These are phyloP conservation scores for Leucosporidium creatinivorum DNA, from an alignment of 768 basidiomycete species.

Conservation along the genomic window DNA sequence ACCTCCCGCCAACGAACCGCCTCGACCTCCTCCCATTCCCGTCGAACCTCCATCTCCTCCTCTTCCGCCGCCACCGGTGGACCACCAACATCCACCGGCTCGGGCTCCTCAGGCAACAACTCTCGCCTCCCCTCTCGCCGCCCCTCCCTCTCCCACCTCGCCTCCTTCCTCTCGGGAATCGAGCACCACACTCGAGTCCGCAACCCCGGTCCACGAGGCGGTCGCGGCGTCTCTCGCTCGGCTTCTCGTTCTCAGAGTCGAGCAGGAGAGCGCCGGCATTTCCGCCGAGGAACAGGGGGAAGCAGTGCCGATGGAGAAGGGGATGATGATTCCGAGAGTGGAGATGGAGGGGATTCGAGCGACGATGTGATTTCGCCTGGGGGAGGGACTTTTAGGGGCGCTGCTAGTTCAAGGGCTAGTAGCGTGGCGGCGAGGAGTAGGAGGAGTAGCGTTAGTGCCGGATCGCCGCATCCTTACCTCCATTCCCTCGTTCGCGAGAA, in stretches of 20 bases:
- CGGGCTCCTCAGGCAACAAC: not conserved
- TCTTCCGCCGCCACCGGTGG: not conserved
- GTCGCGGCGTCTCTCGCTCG: conserved; percentile 21
- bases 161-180: conserved; percentile 25
- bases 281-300: conserved; percentile 6
- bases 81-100: not conserved
- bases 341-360: conserved; percentile 5
- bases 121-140: conserved; percentile 6
- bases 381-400: no score
- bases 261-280: conserved; percentile 1
- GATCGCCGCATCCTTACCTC: conserved; percentile 3
- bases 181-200: conserved; percentile 30
- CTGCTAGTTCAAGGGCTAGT: not conserved
- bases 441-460: not conserved
- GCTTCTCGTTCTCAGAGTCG: conserved; percentile 12
- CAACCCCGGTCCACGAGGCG: conserved; percentile 11
- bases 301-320: conserved; percentile 18
- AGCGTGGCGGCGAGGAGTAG: not conserved
- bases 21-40: not conserved
- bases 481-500: conserved; percentile 24
- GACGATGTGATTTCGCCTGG: not conserved
- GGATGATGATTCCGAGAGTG: conserved; percentile 7
- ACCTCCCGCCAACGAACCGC: not conserved
- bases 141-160: conserved; percentile 26
- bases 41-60: not conserved